Evolutionary conservation across 2,329 filamentous ascomycete genomes (phyloP), one percentile per base, ranked within the genome.

Genomic region (Fusarium secorum): DNA sequence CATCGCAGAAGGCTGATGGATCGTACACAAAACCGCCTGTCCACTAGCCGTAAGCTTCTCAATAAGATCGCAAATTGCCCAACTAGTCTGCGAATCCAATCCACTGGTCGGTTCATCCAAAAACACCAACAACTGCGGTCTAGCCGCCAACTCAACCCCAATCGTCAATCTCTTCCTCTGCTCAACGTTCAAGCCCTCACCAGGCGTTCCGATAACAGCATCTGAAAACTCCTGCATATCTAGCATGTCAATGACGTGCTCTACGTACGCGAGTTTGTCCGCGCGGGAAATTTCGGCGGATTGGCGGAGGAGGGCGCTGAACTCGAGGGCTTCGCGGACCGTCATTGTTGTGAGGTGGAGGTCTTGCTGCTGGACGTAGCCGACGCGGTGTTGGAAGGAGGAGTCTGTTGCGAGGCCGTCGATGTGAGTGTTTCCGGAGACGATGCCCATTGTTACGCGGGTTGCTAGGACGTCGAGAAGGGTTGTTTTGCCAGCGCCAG

Each of bases 21-120:
- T 85, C 1, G 84, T 85, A 41, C 82, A 83, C 0, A 85, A 74
- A 1, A 85, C 76, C 17, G 83, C 82, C 67, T 85, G 83, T 0
- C 83, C 83, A 14, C 77, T 81, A 11, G 80, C 75, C 0, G 87
- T 84, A 7, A 90, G 81, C 68, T 93, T 93, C 71, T 91, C 87
- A 61, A 94, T 86, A 7, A 94, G 83, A 77, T 89, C 87, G 35
- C 90, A 87, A 75, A 94, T 93, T 53, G 90, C 89, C 90, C 90
- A 94, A 0, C 91, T 91, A 2, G 91, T 93, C 76, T 93, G 91
- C 73, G 86, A 90, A 78, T 94, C 91, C 14, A 94, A 85, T 76
- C 92, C 92, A 11, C 91, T 93, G 5, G 91, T 94, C 4, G 92
- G 92, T 75, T 94, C 92, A 73, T 94, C 92, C 18, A 94, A 84